phyloP scores from a whole-genome alignment of 2,329 filamentous ascomycete species.

The Aureobasidium vineae region DNA sequence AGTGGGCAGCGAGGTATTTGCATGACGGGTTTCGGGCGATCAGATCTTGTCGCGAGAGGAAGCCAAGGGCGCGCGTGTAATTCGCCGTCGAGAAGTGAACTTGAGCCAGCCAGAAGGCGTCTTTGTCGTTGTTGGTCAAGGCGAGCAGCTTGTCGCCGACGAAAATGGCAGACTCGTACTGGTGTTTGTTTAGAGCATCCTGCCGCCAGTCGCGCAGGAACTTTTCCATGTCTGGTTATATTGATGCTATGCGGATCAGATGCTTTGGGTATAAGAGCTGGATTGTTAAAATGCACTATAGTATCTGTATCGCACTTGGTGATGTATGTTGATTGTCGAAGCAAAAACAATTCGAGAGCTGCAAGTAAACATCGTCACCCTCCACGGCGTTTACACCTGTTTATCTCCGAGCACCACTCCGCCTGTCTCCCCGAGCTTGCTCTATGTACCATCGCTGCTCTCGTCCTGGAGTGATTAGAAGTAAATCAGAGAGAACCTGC shows the following conservation, averaged over 20 bases:
- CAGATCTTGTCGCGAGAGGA: slow-evolving; percentile 81
- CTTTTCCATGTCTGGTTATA: slow-evolving; percentile 68
- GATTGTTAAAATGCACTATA: slow-evolving; percentile 22
- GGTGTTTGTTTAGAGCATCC: slow-evolving; percentile 91
- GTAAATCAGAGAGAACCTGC: too few species aligned
- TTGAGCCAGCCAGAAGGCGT: slow-evolving; percentile 97
- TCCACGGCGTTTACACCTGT: background rate
- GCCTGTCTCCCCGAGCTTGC: background rate
- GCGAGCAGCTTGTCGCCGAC: slow-evolving; percentile 96
- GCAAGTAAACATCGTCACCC: slow-evolving; percentile 22
- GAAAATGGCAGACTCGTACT: slow-evolving; percentile 95
- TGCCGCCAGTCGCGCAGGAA: slow-evolving; percentile 94
- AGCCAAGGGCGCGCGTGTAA: slow-evolving; percentile 84
- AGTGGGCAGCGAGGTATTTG: slow-evolving; percentile 89
- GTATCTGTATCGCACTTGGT: slow-evolving; percentile 1
- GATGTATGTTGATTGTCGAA: background rate
- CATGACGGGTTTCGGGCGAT: slow-evolving; percentile 79
- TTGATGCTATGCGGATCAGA: slow-evolving; percentile 18
- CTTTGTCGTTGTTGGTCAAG: slow-evolving; percentile 86
- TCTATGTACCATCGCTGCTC: background rate
- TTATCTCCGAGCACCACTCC: slow-evolving; percentile 5
- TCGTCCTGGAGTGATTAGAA: background rate
- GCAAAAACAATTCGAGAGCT: slow-evolving; percentile 11
- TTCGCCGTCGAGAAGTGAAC: slow-evolving; percentile 95
- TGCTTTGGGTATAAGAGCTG: slow-evolving; percentile 11